These are phyloP conservation scores for Cyathus olla DNA, from an alignment of 1,284 basidiomycete genomes.

Conservation along the genomic window DNA sequence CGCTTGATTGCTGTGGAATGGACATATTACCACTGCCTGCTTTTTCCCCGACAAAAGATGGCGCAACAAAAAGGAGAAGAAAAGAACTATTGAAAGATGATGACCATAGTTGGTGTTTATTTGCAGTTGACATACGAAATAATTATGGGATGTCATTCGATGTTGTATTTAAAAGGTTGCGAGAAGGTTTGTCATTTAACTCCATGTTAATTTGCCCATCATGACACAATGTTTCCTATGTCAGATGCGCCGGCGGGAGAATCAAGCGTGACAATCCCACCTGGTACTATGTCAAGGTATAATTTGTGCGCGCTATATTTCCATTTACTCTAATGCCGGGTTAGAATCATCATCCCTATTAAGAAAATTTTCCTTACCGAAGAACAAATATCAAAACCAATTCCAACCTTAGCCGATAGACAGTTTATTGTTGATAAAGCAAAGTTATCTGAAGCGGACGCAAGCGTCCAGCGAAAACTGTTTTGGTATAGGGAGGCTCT, in stretches of 20 bases:
- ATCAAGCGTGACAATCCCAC: conserved; percentile 76
- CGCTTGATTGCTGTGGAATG: conserved; percentile 88
- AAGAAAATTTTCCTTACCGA: conserved; percentile 73
- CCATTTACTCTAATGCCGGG: conserved; percentile 5
- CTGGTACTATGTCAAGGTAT: conserved; percentile 87
- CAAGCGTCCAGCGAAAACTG: conserved; percentile 74
- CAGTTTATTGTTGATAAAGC: conserved; percentile 92
- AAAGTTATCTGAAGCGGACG: conserved; percentile 68
- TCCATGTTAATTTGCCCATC: too few species aligned
- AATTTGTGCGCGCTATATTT: conserved; percentile 21
- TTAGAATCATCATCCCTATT: conserved; percentile 85
- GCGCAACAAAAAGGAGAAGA: conserved; percentile 17
- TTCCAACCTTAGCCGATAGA: conserved; percentile 88
- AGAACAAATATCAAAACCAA: conserved; percentile 69
- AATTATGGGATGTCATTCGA: conserved; percentile 91
- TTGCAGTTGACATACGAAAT: conserved; percentile 90
- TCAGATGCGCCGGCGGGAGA: conserved; percentile 50
- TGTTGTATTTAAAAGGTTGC: conserved; percentile 77
- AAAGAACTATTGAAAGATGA: conserved; percentile 54
- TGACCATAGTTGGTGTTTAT: conserved; percentile 82
- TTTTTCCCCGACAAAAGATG: conserved; percentile 32
- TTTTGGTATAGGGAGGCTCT: conserved; percentile 97
- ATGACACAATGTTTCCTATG: too few species aligned
- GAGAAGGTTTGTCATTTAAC: conserved; percentile 59
- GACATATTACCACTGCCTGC: conserved; percentile 76